Conservation (phyloP, 2,329 filamentous ascomycete genomes). For the Mollisia scopiformis region DNA sequence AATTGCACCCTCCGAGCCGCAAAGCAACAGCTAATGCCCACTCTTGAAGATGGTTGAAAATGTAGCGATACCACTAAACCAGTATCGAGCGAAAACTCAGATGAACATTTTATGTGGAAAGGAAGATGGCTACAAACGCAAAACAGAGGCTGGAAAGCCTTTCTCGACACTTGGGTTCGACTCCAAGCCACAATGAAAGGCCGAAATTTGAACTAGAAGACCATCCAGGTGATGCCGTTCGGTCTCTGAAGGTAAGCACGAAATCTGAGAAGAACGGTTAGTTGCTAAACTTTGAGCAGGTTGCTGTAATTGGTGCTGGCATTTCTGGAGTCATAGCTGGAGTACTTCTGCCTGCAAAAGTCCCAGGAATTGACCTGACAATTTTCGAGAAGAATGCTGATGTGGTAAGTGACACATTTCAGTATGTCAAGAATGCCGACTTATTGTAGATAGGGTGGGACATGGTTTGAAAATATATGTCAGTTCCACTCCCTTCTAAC, state of each 20-base stretch:
- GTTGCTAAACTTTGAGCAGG: conserved; percentile 5
- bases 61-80: too few relatives aligned
- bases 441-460: conserved; percentile 41
- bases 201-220: conserved; percentile 42
- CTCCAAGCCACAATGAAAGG: too few relatives aligned
- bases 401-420: neutral
- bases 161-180: neutral
- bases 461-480: conserved; percentile 52
- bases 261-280: neutral
- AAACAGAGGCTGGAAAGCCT: neutral
- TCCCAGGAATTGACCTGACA: conserved; percentile 53
- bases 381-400: conserved; percentile 56
- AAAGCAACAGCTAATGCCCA: neutral
- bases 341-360: conserved; percentile 67
- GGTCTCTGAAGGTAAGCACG: conserved; percentile 9
- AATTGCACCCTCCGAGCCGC: neutral
- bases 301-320: conserved; percentile 61
- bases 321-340: conserved; percentile 66
- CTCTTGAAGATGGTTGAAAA: too few relatives aligned
- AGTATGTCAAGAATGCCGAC: neutral
- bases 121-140: neutral
- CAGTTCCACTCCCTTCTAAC: neutral
- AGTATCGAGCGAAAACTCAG: too few relatives aligned
- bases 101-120: too few relatives aligned
- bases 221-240: conserved; percentile 36